phyloP scores from a whole-genome alignment of 345 rosid genomes.

The Salix purpurea region DNA sequence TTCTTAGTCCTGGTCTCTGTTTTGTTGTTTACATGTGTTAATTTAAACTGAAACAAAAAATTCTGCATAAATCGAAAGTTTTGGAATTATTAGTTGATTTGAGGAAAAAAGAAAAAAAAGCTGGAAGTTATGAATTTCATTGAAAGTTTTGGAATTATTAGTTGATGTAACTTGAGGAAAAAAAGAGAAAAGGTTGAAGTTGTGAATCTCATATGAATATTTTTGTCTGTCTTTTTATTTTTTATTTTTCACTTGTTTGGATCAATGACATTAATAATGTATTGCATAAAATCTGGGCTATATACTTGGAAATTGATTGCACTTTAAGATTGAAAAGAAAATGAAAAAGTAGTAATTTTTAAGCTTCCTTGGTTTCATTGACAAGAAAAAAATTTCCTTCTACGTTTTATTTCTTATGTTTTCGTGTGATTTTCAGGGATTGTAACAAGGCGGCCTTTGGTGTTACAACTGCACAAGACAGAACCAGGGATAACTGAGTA shows the following conservation, averaged over 20 bases:
- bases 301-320: too few relatives aligned
- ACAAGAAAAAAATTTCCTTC: neutral
- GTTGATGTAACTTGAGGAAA: neutral
- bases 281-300: too few relatives aligned
- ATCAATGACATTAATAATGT: too few relatives aligned
- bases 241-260: too few relatives aligned
- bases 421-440: slow-evolving; percentile 37
- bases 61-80: too few relatives aligned
- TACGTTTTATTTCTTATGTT: neutral
- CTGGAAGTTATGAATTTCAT: too few relatives aligned
- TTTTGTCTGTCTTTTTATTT: too few relatives aligned
- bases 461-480: slow-evolving; percentile 76
- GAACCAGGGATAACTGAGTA: slow-evolving; percentile 71
- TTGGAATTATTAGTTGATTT: neutral
- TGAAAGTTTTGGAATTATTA: neutral
- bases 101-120: neutral
- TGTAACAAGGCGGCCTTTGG: slow-evolving; percentile 86
- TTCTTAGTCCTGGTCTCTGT: neutral
- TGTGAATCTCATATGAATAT: too few relatives aligned
- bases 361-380: neutral
- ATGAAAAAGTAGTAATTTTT: too few relatives aligned
- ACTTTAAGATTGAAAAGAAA: too few relatives aligned
- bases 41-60: too few relatives aligned
- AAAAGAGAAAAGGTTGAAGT: neutral
- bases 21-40: neutral